A percentile compares a stretch with the other conserved stretches of the same genome.
These are phyloP conservation scores for Athelia psychrophila DNA, from an alignment of 1,284 basidiomycete genomes.

Conservation along the genomic window DNA sequence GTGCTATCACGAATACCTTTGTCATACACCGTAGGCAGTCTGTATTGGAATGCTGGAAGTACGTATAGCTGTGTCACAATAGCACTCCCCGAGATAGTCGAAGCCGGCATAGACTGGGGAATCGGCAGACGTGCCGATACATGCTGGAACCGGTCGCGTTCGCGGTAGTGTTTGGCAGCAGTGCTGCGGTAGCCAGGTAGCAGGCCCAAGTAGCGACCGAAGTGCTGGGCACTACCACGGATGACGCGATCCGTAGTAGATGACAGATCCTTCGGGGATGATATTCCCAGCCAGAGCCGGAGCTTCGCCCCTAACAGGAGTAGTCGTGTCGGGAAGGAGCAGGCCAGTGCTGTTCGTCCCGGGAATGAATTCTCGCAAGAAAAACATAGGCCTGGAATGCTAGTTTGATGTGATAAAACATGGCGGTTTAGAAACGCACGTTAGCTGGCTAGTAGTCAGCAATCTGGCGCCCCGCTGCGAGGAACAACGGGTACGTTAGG, in stretches of 20 bases:
- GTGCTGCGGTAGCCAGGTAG: constrained; percentile 12
- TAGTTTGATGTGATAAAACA: too few species aligned
- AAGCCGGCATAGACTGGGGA: too few species aligned
- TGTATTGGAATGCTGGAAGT: too few species aligned
- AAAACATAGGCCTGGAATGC: constrained; percentile 18
- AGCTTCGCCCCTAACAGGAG: constrained; percentile 10
- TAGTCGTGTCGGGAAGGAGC: constrained; percentile 6
- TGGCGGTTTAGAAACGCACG: constrained; percentile 54
- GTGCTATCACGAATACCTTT: too few species aligned
- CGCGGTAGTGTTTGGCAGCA: too few species aligned
- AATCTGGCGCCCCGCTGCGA: constrained; percentile 57
- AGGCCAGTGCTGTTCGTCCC: constrained; percentile 22
- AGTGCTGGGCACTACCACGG: constrained; percentile 8
- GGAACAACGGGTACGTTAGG: constrained; percentile 61
- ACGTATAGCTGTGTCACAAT: too few species aligned
- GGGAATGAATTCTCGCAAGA: constrained; percentile 25
- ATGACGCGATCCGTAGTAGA: constrained; percentile 10
- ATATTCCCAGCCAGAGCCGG: constrained; percentile 5
- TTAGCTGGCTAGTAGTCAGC: constrained; percentile 36
- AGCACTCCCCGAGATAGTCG: too few species aligned
- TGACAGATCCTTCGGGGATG: constrained; percentile 8
- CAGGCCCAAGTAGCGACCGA: constrained; percentile 10
- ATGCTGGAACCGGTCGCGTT: too few species aligned
- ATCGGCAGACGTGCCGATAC: too few species aligned
- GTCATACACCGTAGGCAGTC: too few species aligned